Conservation (phyloP, 23 red algal species). For the Agarophyton chilense region DNA sequence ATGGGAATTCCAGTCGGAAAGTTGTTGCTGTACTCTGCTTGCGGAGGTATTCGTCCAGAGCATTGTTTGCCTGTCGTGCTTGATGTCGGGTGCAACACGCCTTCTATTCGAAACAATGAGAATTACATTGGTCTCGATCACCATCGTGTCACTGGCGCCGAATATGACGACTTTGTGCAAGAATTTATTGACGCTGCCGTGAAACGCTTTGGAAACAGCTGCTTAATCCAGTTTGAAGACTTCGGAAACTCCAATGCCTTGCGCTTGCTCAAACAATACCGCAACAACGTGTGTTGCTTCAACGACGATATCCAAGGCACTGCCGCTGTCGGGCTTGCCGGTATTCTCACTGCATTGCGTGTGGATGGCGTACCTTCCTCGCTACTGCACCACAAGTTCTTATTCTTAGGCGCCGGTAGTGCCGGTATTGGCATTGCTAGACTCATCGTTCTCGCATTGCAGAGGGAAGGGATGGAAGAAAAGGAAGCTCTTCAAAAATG, state of each 20-base stretch:
- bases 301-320: conserved; percentile 99
- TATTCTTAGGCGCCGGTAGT: conserved; percentile 90
- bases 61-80: conserved; percentile 84
- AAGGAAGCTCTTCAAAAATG: conserved; percentile 60
- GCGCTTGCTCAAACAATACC: conserved; percentile 78
- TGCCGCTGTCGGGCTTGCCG: conserved; percentile 84
- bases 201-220: conserved; percentile 66
- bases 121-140: conserved; percentile 76
- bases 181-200: conserved; percentile 74
- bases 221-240: conserved; percentile 97
- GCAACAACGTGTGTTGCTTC: conserved; percentile 75
- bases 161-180: conserved; percentile 88
- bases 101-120: conserved; percentile 54
- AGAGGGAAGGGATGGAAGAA: conserved; percentile 48
- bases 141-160: conserved; percentile 70
- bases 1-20: conserved; percentile 94
- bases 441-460: conserved; percentile 58
- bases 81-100: conserved; percentile 84
- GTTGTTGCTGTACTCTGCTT: conserved; percentile 88
- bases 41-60: conserved; percentile 80
- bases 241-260: conserved; percentile 91
- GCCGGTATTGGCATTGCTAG: conserved; percentile 94
- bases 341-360: conserved; percentile 84
- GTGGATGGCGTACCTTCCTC: conserved; percentile 59
- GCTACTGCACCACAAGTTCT: conserved; percentile 76